These are phyloP conservation scores for Pseudozyma thailandica DNA, from an alignment of 1,284 basidiomycete genomes.

Conservation along the genomic window DNA sequence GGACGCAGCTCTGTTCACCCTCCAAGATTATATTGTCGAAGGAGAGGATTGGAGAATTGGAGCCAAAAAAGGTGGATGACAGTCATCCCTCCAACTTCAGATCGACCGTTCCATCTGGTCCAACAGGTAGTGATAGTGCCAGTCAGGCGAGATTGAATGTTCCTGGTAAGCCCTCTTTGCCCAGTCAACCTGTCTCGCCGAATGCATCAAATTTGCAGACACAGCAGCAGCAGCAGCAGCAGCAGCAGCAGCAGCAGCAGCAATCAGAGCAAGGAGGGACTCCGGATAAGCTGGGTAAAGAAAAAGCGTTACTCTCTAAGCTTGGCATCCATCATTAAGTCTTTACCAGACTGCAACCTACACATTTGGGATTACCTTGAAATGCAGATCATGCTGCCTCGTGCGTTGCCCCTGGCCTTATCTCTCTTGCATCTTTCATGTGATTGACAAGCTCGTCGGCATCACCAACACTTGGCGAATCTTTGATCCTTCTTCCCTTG, in stretches of 20 bases:
- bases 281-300: constrained; percentile 31
- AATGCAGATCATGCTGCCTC: too few relatives aligned
- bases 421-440: too few relatives aligned
- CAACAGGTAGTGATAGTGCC: neutral
- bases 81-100: too few relatives aligned
- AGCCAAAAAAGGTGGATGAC: constrained; percentile 31
- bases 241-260: constrained; percentile 1
- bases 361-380: too few relatives aligned
- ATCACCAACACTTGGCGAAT: too few relatives aligned
- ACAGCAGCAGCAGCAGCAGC: neutral
- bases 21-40: constrained; percentile 47
- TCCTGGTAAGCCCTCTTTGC: constrained; percentile 10
- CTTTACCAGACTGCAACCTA: neutral
- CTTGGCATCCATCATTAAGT: constrained; percentile 30
- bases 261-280: neutral
- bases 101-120: neutral
- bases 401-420: too few relatives aligned
- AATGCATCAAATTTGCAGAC: too few relatives aligned
- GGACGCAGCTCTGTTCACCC: constrained; percentile 51
- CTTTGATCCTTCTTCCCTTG: too few relatives aligned
- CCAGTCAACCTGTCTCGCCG: constrained; percentile 21
- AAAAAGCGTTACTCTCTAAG: constrained; percentile 39
- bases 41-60: constrained; percentile 43
- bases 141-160: constrained; percentile 9
- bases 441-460: too few relatives aligned